Conservation (phyloP, 805 yeast species). For the Kazachstania martiniae region DNA sequence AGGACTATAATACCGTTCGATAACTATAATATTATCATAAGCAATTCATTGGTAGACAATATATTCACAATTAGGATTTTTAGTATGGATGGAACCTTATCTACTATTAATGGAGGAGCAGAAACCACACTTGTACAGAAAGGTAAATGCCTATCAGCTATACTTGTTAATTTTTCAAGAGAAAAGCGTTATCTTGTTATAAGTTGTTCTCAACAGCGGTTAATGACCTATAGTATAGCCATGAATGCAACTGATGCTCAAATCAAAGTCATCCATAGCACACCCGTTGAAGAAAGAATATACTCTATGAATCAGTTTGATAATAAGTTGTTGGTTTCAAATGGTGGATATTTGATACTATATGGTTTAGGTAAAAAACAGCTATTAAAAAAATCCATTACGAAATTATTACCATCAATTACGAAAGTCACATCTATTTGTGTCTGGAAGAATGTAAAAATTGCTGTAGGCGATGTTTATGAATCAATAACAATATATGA, state of each 20-base stretch:
- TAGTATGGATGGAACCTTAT: background rate
- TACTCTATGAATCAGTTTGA: constrained; percentile 43
- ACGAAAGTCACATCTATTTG: constrained; percentile 42
- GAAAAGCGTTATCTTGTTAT: constrained; percentile 32
- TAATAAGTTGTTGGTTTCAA: constrained; percentile 51
- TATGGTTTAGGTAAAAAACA: constrained; percentile 76
- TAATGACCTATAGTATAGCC: constrained; percentile 12
- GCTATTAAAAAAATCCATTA: constrained; percentile 50
- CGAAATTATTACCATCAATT: constrained; percentile 34
- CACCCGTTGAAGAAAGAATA: constrained; percentile 40
- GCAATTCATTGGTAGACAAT: background rate
- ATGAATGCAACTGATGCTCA: constrained; percentile 11
- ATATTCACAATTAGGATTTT: background rate
- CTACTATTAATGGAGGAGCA: background rate
- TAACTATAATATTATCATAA: constrained; percentile 2
- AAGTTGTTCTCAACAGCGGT: constrained; percentile 27
- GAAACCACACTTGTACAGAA: constrained; percentile 3
- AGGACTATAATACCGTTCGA: constrained; percentile 5
- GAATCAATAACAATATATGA: constrained; percentile 51
- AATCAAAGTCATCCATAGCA: constrained; percentile 46
- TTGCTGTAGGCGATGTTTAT: constrained; percentile 62
- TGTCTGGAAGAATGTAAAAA: constrained; percentile 42
- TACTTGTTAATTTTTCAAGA: constrained; percentile 19
- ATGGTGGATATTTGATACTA: constrained; percentile 41
- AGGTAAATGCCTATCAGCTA: constrained; percentile 10